Percentiles rank a stretch among this genome's conserved stretches.
phyloP scores from a whole-genome alignment of 2,329 filamentous ascomycete species.

The Xylaria sp. region DNA sequence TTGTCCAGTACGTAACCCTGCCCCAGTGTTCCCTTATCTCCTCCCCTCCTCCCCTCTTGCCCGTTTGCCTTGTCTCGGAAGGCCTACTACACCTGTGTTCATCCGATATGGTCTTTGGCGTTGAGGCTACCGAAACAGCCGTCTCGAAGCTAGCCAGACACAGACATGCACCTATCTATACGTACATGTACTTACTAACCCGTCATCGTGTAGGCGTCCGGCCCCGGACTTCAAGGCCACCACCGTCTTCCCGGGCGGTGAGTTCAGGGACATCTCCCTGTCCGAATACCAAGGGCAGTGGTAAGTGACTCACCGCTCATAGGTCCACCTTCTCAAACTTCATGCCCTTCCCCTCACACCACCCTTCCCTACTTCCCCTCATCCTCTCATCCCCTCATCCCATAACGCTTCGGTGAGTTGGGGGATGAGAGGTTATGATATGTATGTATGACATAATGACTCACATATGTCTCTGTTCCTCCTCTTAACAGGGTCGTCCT shows the following conservation, averaged over 20 bases:
- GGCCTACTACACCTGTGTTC: too few relatives aligned
- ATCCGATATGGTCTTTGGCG: too few relatives aligned
- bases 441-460: too few relatives aligned
- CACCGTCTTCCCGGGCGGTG: conserved; percentile 51
- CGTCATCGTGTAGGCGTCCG: conserved; percentile 33
- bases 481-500: conserved; percentile 65
- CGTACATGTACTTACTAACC: too few relatives aligned
- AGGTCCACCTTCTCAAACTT: too few relatives aligned
- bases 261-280: conserved; percentile 51
- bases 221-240: conserved; percentile 54
- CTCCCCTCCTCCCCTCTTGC: too few relatives aligned
- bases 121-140: too few relatives aligned
- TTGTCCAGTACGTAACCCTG: conserved; percentile 42
- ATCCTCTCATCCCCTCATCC: not conserved
- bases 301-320: conserved; percentile 38
- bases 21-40: too few relatives aligned
- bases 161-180: too few relatives aligned
- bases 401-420: not conserved
- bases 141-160: too few relatives aligned
- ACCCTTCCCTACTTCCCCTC: not conserved
- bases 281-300: conserved; percentile 52
- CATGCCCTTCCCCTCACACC: conserved; percentile 1
- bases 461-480: not conserved
- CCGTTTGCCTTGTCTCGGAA: too few relatives aligned
- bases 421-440: too few relatives aligned